phyloP scores from a whole-genome alignment of 441 rosid genomes.

The Pelargonium citronellum region DNA sequence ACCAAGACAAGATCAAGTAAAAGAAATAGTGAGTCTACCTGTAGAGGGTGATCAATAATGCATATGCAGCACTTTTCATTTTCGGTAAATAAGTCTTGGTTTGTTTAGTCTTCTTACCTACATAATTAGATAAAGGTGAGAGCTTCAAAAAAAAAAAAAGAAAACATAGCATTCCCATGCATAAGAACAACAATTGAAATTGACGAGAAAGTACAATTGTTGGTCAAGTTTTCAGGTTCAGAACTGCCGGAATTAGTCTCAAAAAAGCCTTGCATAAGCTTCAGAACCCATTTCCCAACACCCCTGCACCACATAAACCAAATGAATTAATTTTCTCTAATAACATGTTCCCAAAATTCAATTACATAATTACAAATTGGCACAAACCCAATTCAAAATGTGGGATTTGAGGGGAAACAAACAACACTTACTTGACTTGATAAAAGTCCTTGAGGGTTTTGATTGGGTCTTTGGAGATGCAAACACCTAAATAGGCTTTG shows the following conservation, averaged over 20 bases:
- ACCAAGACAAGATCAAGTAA: constrained; percentile 1
- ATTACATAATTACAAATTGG: not conserved
- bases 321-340: not conserved
- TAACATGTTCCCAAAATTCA: not conserved
- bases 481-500: constrained; percentile 52
- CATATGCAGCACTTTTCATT: constrained; percentile 77
- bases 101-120: constrained; percentile 50
- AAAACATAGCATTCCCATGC: not conserved
- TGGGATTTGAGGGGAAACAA: not conserved
- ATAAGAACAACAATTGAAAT: constrained; percentile 9
- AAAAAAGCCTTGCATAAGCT: constrained; percentile 59
- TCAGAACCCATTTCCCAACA: constrained; percentile 81
- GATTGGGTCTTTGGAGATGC: constrained; percentile 24
- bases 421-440: not conserved
- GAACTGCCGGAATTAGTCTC: constrained; percentile 38
- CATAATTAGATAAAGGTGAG: constrained; percentile 5
- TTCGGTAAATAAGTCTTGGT: constrained; percentile 58
- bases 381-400: not conserved
- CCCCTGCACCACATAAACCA: constrained; percentile 46
- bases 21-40: constrained; percentile 37
- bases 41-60: constrained; percentile 65
- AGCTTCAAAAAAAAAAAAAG: constrained; percentile 5
- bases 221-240: constrained; percentile 45
- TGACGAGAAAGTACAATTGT: constrained; percentile 29
- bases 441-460: constrained; percentile 10